Conservation (phyloP, 257 asterid genomes). For the Cordia subcordata region DNA sequence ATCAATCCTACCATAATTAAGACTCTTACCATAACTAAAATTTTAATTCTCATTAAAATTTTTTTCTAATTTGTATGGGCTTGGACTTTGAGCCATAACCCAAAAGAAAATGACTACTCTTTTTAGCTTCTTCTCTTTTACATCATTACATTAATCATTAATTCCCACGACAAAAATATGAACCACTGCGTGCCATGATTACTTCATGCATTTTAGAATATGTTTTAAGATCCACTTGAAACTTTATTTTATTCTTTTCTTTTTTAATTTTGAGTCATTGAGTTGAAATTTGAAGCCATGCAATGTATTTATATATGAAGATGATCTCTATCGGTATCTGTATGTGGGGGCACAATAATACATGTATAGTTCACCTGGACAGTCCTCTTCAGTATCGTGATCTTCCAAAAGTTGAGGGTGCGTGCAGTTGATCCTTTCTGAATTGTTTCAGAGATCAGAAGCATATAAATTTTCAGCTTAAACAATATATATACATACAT, state of each 20-base stretch:
- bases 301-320: too few species aligned
- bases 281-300: too few species aligned
- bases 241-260: too few species aligned
- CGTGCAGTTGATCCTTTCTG: background rate
- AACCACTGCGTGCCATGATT: constrained; percentile 6
- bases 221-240: background rate
- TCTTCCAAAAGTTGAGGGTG: background rate
- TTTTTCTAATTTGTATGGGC: too few species aligned
- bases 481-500: too few species aligned
- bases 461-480: background rate
- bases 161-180: background rate
- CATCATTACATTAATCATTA: too few species aligned
- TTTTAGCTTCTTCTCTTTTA: background rate
- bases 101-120: background rate
- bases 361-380: background rate
- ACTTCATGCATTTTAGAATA: background rate
- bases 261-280: too few species aligned
- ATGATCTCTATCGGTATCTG: too few species aligned
- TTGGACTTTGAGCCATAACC: too few species aligned
- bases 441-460: background rate
- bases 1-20: too few species aligned
- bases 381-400: background rate
- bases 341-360: background rate
- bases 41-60: too few species aligned
- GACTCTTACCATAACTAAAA: too few species aligned